Base-by-base conservation (phyloP, 495 filamentous ascomycete genomes). In the Penicillium robsamsonii region DNA sequence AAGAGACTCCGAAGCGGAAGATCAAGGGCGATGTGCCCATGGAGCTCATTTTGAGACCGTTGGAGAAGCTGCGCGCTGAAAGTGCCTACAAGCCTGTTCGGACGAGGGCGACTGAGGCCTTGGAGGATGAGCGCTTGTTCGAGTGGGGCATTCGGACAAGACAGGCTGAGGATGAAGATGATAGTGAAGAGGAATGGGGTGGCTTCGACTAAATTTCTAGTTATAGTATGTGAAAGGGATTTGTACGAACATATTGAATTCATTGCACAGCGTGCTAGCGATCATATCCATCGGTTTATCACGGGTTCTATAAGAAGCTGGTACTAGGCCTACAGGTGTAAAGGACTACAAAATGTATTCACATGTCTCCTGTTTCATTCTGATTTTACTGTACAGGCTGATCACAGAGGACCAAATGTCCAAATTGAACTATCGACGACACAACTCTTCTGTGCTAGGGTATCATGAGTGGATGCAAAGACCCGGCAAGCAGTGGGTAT, bases 61-160 rank as follows among this genome's bases (percentile, higher is more conserved):
- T 91, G 64, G 74, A 78, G 74, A 79, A 61, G 60, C 56, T 89
- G 62, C 67, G 61, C 56, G 71, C 66, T 43, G 78, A 82, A 70
- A 87, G 75, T 58, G 80, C 67, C 71, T 88, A 79, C 48, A 96
- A 94, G 69, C 77, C 81, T 41, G 87, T 96, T 15, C 81, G 91
- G 62, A 71, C 69, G 50, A 82, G 87, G 68, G 88, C 87, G 13
- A 84, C 80, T 62, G 89, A 92, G 52, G 80, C 86, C 40, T 70
- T 96, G 56, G 75, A 75, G 2, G 94, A 97, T 75, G 86, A 88
- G 59, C 77, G 93, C 50, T 69, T 96, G 62, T 77, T 78, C 29
- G 68, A 79, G 55, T 84, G 82, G 83, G 77, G 74, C 17, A 72
- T 78, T 49, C 79, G 79, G 65, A 59, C 61, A 58, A 67, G 62